Percentiles rank a stretch among this genome's conserved stretches.
Conservation (phyloP, 2,329 filamentous ascomycete genomes). For the Penicillium sp. region DNA sequence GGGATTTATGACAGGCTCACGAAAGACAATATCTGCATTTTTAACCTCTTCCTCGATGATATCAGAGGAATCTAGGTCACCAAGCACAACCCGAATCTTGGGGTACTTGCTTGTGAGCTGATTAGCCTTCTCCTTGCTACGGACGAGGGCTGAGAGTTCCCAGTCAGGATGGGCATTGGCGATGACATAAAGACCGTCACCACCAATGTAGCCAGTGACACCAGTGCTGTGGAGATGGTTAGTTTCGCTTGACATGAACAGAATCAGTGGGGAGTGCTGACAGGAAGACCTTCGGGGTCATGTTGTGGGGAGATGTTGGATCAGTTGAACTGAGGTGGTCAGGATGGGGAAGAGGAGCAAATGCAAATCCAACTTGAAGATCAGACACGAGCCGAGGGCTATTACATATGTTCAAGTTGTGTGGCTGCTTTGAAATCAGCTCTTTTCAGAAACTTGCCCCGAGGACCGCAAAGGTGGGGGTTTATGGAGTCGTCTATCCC, state of each 20-base stretch:
- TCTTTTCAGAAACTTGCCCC: constrained; percentile 5
- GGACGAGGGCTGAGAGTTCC: constrained; percentile 50
- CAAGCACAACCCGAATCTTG: constrained; percentile 46
- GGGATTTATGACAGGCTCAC: constrained; percentile 32
- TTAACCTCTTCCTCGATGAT: constrained; percentile 49
- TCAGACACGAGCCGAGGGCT: background rate
- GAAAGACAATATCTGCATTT: constrained; percentile 53
- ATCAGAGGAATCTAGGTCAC: constrained; percentile 47
- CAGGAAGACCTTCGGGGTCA: constrained; percentile 42
- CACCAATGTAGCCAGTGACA: constrained; percentile 59
- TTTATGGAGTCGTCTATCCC: background rate
- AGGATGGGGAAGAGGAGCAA: background rate
- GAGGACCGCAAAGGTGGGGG: constrained; percentile 13
- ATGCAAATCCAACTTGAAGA: background rate
- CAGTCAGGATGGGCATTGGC: constrained; percentile 53
- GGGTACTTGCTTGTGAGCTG: constrained; percentile 46
- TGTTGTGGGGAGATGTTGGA: constrained; percentile 13
- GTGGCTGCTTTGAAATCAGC: constrained; percentile 36
- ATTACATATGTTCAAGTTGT: background rate
- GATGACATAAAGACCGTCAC: constrained; percentile 54
- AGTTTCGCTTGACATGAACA: constrained; percentile 17
- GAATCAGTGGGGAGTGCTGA: constrained; percentile 20
- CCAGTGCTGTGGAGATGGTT: constrained; percentile 48
- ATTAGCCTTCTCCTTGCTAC: constrained; percentile 48
- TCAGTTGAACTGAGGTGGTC: background rate